Evolutionary conservation across 306 rosid species (phyloP).

Genomic region (Parietaria judaica): DNA sequence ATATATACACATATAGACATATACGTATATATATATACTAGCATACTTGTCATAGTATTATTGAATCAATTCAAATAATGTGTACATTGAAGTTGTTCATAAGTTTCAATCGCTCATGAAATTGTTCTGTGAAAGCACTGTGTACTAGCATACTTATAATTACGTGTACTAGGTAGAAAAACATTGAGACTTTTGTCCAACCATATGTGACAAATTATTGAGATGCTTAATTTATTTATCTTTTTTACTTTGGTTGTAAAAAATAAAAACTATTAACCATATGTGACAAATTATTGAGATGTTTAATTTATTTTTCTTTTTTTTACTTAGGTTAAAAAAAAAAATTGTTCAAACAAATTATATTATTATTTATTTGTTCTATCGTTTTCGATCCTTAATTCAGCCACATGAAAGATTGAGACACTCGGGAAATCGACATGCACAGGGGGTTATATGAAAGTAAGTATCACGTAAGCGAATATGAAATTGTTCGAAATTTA

Average conservation of each 20-base stretch:
- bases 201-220: too few species aligned
- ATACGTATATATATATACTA: background rate
- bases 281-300: background rate
- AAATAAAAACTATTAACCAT: background rate
- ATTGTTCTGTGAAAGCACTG: background rate
- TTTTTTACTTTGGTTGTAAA: background rate
- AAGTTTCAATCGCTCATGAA: background rate
- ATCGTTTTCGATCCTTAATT: background rate
- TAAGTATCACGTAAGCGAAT: too few species aligned
- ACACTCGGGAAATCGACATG: background rate
- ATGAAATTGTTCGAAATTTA: too few species aligned
- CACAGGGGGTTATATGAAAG: background rate
- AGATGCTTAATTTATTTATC: background rate
- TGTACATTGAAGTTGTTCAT: background rate
- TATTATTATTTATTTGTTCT: background rate
- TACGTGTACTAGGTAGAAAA: background rate
- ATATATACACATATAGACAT: background rate
- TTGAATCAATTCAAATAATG: background rate
- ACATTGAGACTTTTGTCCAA: background rate
- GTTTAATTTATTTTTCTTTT: background rate
- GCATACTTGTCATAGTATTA: background rate
- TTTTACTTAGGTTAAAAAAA: background rate
- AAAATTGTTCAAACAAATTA: background rate
- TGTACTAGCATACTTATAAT: background rate
- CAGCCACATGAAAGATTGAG: background rate